Conservation (phyloP, 208 protist genomes). For the Crithidia mellificae region DNA sequence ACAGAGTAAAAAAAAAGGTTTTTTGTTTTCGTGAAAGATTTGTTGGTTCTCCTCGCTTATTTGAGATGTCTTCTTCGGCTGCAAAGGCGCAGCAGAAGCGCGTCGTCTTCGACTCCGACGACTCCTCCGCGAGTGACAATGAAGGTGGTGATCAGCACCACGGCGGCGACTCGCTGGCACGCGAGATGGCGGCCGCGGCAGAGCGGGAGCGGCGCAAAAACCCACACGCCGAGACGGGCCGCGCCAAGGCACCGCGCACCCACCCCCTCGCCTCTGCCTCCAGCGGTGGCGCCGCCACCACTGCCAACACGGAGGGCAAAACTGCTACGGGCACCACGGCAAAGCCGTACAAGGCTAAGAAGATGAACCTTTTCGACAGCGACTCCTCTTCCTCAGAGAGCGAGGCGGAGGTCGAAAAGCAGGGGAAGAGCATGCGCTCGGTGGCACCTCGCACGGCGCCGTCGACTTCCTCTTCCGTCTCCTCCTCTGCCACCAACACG, state of each 20-base stretch:
- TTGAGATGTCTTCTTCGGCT: neutral
- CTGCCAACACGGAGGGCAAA: neutral
- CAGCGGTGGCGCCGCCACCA: neutral
- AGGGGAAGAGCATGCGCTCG: neutral
- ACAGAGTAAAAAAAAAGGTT: too few relatives aligned
- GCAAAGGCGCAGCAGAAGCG: slow-evolving; percentile 8
- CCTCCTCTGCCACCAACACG: neutral
- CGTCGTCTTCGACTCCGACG: slow-evolving; percentile 39
- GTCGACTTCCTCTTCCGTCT: neutral
- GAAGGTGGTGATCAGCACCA: slow-evolving; percentile 10
- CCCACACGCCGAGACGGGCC: slow-evolving; percentile 63
- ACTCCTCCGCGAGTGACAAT: slow-evolving; percentile 31
- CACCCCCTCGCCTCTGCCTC: slow-evolving; percentile 25
- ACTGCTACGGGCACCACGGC: too few relatives aligned
- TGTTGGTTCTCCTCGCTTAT: too few relatives aligned
- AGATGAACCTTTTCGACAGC: slow-evolving; percentile 40
- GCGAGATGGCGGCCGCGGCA: slow-evolving; percentile 53
- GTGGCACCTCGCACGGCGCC: neutral
- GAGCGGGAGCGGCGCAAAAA: slow-evolving; percentile 56
- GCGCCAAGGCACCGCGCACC: slow-evolving; percentile 41
- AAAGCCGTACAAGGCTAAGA: slow-evolving; percentile 24
- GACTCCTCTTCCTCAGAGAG: slow-evolving; percentile 25
- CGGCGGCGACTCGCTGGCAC: slow-evolving; percentile 33
- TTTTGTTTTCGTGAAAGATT: too few relatives aligned
- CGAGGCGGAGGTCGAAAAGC: slow-evolving; percentile 6